Percentiles rank a stretch among this genome's conserved stretches.
These are phyloP conservation scores for Daldinia childiae DNA, from an alignment of 495 filamentous ascomycete genomes.

Conservation along the genomic window DNA sequence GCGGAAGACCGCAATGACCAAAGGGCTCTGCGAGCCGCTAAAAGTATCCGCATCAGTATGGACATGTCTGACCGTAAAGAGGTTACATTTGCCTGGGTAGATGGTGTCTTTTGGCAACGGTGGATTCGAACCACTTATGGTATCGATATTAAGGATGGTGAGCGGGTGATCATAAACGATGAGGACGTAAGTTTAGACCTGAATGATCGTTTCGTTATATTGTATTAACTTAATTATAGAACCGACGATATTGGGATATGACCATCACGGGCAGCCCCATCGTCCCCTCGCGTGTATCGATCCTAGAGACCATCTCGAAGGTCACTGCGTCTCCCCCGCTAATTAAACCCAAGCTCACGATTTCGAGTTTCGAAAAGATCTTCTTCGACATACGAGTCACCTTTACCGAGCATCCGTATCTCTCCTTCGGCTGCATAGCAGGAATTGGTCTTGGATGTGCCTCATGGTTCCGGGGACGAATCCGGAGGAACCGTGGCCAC, in stretches of 20 bases:
- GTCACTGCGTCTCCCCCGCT: constrained; percentile 76
- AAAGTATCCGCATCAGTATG: constrained; percentile 90
- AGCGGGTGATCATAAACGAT: constrained; percentile 95
- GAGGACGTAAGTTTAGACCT: constrained; percentile 78
- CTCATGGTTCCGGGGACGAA: constrained; percentile 67
- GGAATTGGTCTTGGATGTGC: constrained; percentile 59
- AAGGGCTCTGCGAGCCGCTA: constrained; percentile 83
- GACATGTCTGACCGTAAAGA: constrained; percentile 85
- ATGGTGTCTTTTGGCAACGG: constrained; percentile 95
- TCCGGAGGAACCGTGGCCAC: constrained; percentile 68
- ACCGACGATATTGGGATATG: constrained; percentile 92
- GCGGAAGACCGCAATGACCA: constrained; percentile 94
- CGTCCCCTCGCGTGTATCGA: constrained; percentile 88
- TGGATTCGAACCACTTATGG: constrained; percentile 96
- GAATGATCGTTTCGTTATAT: neutral
- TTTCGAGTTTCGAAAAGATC: constrained; percentile 76
- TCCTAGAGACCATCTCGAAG: constrained; percentile 91
- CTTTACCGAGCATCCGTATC: constrained; percentile 75
- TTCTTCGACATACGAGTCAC: constrained; percentile 79
- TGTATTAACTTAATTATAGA: constrained; percentile 59
- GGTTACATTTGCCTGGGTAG: constrained; percentile 97
- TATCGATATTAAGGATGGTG: constrained; percentile 82
- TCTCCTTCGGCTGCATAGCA: constrained; percentile 70
- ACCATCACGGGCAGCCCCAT: constrained; percentile 89
- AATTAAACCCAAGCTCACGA: constrained; percentile 86